phyloP scores from a whole-genome alignment of 2,329 filamentous ascomycete species.

The Meredithiella fracta region DNA sequence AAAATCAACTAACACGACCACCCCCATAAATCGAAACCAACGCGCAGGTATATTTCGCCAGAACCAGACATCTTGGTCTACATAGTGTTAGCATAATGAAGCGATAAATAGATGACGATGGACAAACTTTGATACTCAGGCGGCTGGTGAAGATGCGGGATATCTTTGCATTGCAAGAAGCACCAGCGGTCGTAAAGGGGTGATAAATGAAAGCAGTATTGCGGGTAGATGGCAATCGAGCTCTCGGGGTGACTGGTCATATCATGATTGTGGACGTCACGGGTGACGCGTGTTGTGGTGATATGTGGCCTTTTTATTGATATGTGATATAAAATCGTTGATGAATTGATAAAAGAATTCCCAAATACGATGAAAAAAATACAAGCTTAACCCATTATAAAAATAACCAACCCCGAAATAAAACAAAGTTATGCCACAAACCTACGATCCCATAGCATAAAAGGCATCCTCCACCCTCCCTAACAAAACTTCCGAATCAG shows the following conservation, averaged over 20 bases:
- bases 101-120: background rate
- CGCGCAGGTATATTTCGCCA: constrained; percentile 58
- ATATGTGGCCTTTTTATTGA: no score
- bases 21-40: constrained; percentile 54
- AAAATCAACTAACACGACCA: constrained; percentile 42
- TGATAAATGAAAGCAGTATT: constrained; percentile 47
- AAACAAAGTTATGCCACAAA: no score
- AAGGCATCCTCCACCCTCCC: no score
- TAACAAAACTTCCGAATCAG: no score
- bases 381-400: no score
- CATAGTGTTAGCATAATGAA: background rate
- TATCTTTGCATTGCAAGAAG: constrained; percentile 34
- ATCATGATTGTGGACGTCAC: constrained; percentile 23
- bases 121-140: constrained; percentile 36
- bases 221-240: constrained; percentile 39
- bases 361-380: no score
- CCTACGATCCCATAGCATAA: no score
- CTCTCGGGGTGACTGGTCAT: constrained; percentile 29
- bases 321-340: no score
- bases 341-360: no score
- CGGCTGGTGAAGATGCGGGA: constrained; percentile 31
- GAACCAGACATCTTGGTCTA: constrained; percentile 44
- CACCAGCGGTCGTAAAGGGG: constrained; percentile 45
- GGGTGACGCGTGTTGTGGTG: background rate
- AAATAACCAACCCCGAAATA: no score